Base-by-base conservation (phyloP, 176 grass and related monocot species). In the Thinopyrum elongatum region DNA sequence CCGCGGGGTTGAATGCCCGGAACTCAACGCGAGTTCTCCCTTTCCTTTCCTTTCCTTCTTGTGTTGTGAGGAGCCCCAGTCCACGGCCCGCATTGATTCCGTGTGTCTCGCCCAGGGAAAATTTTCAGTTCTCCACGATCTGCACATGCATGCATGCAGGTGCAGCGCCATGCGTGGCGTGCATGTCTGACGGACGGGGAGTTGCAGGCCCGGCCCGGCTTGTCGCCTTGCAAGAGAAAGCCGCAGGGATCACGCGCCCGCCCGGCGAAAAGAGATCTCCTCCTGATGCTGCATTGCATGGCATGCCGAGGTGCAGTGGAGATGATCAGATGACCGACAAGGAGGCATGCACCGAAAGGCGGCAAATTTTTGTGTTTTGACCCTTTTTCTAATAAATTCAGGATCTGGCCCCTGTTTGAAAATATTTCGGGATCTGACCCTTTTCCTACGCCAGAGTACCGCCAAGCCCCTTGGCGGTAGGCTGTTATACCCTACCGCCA, bases 51-150 rank as follows among this genome's bases (percentile, higher is more conserved):
- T 28, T 13, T 19, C 39, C 38, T 2, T 26, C n/a, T n/a, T n/a
- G n/a, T 68, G 3, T 1, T 0, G 14, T 33, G 34, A 61, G 44
- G 14, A 39, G 25, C 22, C 13, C 53, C 35, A 71, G 65, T 19
- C 39, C 49, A 5, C 65, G n/a, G 65, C 36, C 36, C 23, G 38
- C 64, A 28, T 47, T 36, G 66, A 84, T 89, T 72, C 74, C 74
- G 27, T 78, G 74, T 78, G 55, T 86, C 28, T 74, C 35, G 15
- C 26, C 61, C 31, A 26, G 6, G 51, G n/a, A 7, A 44, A 25
- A 38, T 5, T 44, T 63, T 69, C 21, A 49, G 80, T 59, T 59
- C 22, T 16, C 13, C 77, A 49, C 42, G 16, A 79, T 79, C 53
- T 64, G 51, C 51, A 26, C 80, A 75, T 38, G 80, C 31, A 70